Evolutionary conservation across 768 basidiomycete species (phyloP).

Genomic region (Tylopilus sp.): DNA sequence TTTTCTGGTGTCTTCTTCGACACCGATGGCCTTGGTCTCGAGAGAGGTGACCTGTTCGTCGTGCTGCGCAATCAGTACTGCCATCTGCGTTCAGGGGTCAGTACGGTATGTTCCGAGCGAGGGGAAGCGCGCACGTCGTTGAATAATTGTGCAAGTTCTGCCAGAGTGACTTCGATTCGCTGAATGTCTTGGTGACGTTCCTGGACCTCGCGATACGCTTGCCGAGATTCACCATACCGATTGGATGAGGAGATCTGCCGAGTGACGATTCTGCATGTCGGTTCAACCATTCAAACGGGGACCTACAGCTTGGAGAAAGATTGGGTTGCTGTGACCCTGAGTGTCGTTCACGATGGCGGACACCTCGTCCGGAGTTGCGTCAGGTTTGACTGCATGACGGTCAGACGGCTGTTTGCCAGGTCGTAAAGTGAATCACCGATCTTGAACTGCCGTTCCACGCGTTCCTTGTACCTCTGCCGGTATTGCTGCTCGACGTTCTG

Average conservation of each 20-base stretch:
- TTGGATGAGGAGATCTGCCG: conserved; percentile 68
- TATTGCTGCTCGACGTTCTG: conserved; percentile 73
- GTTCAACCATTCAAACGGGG: not conserved
- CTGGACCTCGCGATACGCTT: conserved; percentile 85
- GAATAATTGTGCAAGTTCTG: conserved; percentile 87
- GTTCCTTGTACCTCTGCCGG: conserved; percentile 58
- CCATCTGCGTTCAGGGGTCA: conserved; percentile 52
- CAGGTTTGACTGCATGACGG: conserved; percentile 64
- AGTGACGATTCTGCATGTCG: not conserved
- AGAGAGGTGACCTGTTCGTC: conserved; percentile 67
- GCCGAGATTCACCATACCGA: conserved; percentile 78
- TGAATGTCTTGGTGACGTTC: conserved; percentile 82
- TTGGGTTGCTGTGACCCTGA: conserved; percentile 53
- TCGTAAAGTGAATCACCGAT: conserved; percentile 53
- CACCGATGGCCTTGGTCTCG: conserved; percentile 57
- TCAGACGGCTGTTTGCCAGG: not conserved
- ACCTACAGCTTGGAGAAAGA: conserved; percentile 73
- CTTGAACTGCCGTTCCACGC: conserved; percentile 72
- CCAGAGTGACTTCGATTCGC: conserved; percentile 81
- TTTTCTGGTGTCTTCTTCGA: conserved; percentile 64
- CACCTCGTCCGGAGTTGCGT: conserved; percentile 81
- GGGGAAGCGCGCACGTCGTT: conserved; percentile 54
- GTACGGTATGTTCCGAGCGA: not conserved
- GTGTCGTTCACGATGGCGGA: conserved; percentile 64
- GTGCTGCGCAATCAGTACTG: conserved; percentile 73